These are phyloP conservation scores for Hydnomerulius pinastri DNA, from an alignment of 768 basidiomycete genomes.

Conservation along the genomic window DNA sequence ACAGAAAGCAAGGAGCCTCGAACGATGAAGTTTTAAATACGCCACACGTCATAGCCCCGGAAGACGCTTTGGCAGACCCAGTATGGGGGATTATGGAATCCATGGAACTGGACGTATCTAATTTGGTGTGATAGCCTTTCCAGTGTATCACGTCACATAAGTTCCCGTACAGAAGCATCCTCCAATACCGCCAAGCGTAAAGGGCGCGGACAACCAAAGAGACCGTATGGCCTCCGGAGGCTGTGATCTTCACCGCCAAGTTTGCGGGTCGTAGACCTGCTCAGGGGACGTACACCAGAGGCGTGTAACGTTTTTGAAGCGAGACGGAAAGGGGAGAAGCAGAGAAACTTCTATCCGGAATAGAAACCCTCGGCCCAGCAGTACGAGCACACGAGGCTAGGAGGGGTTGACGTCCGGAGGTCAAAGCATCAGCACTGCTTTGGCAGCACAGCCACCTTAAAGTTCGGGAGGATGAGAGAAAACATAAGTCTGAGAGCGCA, in stretches of 20 bases:
- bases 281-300: neutral
- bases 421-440: conserved; percentile 24
- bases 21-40: conserved; percentile 29
- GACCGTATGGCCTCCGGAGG: conserved; percentile 12
- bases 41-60: conserved; percentile 9
- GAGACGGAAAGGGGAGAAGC: neutral
- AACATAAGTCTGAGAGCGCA: neutral
- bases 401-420: conserved; percentile 14
- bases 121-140: conserved; percentile 24
- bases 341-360: neutral
- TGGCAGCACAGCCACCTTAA: conserved; percentile 19
- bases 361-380: neutral
- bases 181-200: neutral
- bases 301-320: neutral
- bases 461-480: conserved; percentile 1
- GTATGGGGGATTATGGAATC: conserved; percentile 19
- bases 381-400: conserved; percentile 14
- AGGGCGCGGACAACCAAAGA: conserved; percentile 11
- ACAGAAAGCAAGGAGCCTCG: conserved; percentile 1
- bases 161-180: neutral
- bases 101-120: conserved; percentile 10
- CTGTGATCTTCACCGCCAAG: conserved; percentile 26
- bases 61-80: conserved; percentile 20
- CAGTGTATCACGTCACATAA: conserved; percentile 28
- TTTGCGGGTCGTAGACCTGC: neutral